These are phyloP conservation scores for Quercus bicolor DNA, from an alignment of 306 rosid species.

Conservation along the genomic window DNA sequence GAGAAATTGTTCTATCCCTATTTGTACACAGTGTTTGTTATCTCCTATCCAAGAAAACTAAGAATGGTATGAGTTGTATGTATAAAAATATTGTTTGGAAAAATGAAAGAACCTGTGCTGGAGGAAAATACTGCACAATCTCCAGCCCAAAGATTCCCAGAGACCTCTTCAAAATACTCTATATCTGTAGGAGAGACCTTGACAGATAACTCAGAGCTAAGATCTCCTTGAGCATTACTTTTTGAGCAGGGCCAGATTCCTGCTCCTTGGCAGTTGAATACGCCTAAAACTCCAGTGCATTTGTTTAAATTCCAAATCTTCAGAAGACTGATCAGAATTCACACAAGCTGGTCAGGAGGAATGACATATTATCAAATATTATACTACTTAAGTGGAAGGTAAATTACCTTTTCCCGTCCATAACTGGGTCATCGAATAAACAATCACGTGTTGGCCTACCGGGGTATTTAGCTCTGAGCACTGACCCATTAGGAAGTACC, in stretches of 20 bases:
- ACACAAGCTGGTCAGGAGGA: not conserved
- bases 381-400: not conserved
- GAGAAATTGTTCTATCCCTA: not conserved
- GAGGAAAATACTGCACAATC: constrained; percentile 39
- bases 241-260: constrained; percentile 33
- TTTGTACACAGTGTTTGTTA: not conserved
- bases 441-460: constrained; percentile 45
- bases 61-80: not conserved
- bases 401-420: constrained; percentile 34
- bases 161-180: constrained; percentile 36
- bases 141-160: constrained; percentile 33
- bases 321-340: constrained; percentile 24
- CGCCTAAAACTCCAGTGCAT: constrained; percentile 44
- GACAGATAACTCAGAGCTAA: constrained; percentile 18
- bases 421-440: constrained; percentile 37
- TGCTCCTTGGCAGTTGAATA: constrained; percentile 51
- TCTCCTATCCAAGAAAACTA: too few species aligned
- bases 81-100: not conserved
- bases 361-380: not conserved
- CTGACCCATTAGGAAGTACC: constrained; percentile 39
- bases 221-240: not conserved
- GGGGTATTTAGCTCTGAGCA: constrained; percentile 36
- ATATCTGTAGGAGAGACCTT: constrained; percentile 30
- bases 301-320: constrained; percentile 49
- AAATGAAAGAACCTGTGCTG: constrained; percentile 18